Conservation (phyloP, 2,329 filamentous ascomycete species). For the Clarireedia monteithiana region DNA sequence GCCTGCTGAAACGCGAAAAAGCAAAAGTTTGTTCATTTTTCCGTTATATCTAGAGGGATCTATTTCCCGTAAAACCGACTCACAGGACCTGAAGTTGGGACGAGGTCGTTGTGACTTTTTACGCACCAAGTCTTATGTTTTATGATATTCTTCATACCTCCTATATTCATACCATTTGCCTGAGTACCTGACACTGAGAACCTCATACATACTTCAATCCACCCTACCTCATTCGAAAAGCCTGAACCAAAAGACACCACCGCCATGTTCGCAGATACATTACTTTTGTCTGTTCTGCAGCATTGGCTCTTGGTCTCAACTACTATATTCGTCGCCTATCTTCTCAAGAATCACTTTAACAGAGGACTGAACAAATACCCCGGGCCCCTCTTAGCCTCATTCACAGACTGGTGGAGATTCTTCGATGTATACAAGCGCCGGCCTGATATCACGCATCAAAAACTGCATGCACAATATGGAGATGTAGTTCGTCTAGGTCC, state of each 20-base stretch:
- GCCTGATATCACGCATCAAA: slow-evolving; percentile 60
- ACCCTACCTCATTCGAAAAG: too few species aligned
- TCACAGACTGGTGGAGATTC: slow-evolving; percentile 69
- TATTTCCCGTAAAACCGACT: too few species aligned
- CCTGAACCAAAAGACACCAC: background rate
- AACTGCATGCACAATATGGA: slow-evolving; percentile 63
- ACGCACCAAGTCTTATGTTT: too few species aligned
- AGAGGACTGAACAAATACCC: slow-evolving; percentile 63
- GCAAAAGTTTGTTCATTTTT: too few species aligned
- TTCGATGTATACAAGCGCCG: slow-evolving; percentile 57
- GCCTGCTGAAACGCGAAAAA: too few species aligned
- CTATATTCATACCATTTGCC: too few species aligned
- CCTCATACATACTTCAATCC: background rate
- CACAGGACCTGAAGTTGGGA: too few species aligned
- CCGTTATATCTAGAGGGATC: too few species aligned
- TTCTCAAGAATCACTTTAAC: slow-evolving; percentile 42
- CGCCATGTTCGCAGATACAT: slow-evolving; percentile 4
- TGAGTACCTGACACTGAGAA: too few species aligned
- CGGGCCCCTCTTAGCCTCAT: slow-evolving; percentile 59
- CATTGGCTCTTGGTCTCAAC: slow-evolving; percentile 37
- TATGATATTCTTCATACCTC: too few species aligned
- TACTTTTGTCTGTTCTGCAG: background rate
- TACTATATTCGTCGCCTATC: slow-evolving; percentile 32
- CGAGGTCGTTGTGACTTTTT: too few species aligned
- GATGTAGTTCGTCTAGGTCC: slow-evolving; percentile 69